phyloP scores from a whole-genome alignment of 352 stramenopile genomes.

The Pythium phragmiticola region DNA sequence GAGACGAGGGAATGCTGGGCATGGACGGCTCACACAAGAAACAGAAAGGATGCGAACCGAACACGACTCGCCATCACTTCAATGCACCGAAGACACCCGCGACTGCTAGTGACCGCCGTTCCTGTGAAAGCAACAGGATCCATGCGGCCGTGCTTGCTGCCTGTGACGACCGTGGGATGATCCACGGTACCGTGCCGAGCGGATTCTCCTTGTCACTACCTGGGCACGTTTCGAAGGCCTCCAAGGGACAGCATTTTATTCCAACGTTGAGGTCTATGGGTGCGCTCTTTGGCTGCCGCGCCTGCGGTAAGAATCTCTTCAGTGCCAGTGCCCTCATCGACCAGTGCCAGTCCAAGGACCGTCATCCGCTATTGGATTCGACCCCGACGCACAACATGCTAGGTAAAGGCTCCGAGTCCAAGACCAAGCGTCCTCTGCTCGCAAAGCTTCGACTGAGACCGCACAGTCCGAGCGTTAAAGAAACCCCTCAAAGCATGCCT shows the following conservation, averaged over 20 bases:
- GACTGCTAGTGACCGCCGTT: not conserved
- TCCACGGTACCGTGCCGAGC: constrained; percentile 48
- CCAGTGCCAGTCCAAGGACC: constrained; percentile 2
- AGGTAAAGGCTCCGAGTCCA: not conserved
- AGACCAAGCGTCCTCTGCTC: constrained; percentile 42
- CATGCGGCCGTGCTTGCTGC: constrained; percentile 10
- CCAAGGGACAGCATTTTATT: constrained; percentile 44
- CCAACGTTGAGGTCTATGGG: constrained; percentile 72
- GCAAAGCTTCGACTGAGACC: constrained; percentile 55
- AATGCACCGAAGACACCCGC: constrained; percentile 17
- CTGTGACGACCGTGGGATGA: constrained; percentile 61
- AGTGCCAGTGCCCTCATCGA: constrained; percentile 57
- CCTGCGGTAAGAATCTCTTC: constrained; percentile 60
- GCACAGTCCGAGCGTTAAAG: constrained; percentile 33
- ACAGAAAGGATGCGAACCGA: constrained; percentile 1
- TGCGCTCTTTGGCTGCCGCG: constrained; percentile 60
- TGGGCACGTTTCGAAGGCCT: not conserved
- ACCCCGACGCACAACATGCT: not conserved
- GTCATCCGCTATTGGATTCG: not conserved
- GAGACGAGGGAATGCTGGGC: constrained; percentile 33
- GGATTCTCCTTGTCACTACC: constrained; percentile 57
- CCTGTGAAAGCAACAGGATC: constrained; percentile 6
- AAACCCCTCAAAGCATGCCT: not conserved
- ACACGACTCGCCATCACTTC: constrained; percentile 37
- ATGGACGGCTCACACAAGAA: constrained; percentile 25